These are phyloP conservation scores for Zopfia rhizophila DNA, from an alignment of 2,329 filamentous ascomycete genomes.

Conservation along the genomic window DNA sequence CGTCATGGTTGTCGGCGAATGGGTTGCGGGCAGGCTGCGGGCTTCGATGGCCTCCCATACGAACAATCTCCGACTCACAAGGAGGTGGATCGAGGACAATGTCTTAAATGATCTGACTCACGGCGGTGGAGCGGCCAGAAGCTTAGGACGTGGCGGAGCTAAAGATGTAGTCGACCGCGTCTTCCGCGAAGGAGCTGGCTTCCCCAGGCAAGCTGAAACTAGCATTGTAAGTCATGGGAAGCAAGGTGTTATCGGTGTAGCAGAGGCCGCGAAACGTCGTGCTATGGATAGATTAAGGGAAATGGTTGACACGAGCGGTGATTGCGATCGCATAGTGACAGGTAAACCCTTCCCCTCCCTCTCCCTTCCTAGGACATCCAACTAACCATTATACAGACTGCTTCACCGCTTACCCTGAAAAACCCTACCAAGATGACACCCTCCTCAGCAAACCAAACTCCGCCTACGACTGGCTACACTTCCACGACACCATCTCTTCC, in stretches of 20 bases:
- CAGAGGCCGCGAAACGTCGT: constrained; percentile 76
- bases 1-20: constrained; percentile 87
- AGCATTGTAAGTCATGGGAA: constrained; percentile 65
- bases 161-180: constrained; percentile 82
- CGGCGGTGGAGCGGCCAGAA: constrained; percentile 76
- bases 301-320: constrained; percentile 82
- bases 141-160: constrained; percentile 75
- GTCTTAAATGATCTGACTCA: constrained; percentile 74
- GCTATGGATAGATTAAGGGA: constrained; percentile 77
- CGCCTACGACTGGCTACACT: constrained; percentile 95
- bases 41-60: constrained; percentile 52
- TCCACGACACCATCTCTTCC: constrained; percentile 85
- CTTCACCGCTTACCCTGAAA: constrained; percentile 85
- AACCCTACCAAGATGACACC: constrained; percentile 92
- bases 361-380: neutral
- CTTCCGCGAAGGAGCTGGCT: constrained; percentile 82
- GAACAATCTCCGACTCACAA: constrained; percentile 75
- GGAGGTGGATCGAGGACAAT: constrained; percentile 80
- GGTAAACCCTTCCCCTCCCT: constrained; percentile 41
- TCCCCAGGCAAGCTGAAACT: constrained; percentile 68
- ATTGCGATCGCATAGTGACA: constrained; percentile 79
- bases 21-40: constrained; percentile 79
- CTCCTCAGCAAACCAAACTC: constrained; percentile 86
- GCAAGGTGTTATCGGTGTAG: constrained; percentile 68
- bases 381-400: constrained; percentile 65